Conservation (phyloP, 257 asterid genomes). For the Jacaranda mimosifolia region DNA sequence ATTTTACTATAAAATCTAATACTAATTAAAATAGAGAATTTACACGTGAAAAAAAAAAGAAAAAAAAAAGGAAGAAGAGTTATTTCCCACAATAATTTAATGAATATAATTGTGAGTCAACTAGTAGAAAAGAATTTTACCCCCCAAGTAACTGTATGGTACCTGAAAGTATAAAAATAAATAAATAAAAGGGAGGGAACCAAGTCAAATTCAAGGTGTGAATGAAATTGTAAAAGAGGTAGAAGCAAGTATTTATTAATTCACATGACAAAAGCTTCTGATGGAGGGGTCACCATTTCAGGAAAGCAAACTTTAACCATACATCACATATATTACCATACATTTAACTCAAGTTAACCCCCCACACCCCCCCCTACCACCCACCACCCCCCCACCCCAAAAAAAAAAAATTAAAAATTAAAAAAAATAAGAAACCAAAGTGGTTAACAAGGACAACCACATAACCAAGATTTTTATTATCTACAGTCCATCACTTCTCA, state of each 20-base stretch:
- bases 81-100: not conserved
- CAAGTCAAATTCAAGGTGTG: not conserved
- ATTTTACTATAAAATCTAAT: too few species aligned
- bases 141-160: not conserved
- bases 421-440: too few species aligned
- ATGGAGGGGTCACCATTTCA: not conserved
- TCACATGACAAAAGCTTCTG: slow-evolving; percentile 19
- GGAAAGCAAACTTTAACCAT: slow-evolving; percentile 27
- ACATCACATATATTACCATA: not conserved
- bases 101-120: slow-evolving; percentile 3
- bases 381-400: too few species aligned
- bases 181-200: too few species aligned
- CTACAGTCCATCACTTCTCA: too few species aligned
- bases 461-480: slow-evolving; percentile 40
- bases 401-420: not conserved
- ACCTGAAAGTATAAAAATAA: not conserved
- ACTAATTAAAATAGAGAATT: too few species aligned
- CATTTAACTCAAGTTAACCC: too few species aligned
- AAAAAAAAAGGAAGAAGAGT: too few species aligned
- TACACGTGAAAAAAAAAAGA: too few species aligned
- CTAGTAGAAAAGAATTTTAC: not conserved
- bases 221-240: not conserved
- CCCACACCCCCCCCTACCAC: too few species aligned
- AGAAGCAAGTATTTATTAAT: slow-evolving; percentile 32
- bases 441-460: slow-evolving; percentile 48